Evolutionary conservation across 1,284 basidiomycete genomes (phyloP).

Genomic region (Ustilago vetiveriae): DNA sequence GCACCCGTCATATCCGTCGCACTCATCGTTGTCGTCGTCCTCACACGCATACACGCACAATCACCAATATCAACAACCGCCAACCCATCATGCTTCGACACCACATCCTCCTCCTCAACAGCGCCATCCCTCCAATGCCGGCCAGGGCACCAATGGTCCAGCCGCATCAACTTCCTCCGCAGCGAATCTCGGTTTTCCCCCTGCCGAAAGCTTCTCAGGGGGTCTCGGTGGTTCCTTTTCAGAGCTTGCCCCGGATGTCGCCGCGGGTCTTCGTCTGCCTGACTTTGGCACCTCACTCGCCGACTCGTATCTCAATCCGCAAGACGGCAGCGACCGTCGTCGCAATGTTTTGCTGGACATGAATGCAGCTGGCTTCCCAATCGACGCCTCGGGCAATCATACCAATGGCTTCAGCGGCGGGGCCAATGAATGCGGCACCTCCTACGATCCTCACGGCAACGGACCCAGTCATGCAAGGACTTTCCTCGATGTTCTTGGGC

Average conservation of each 20-base stretch:
- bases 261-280: slow-evolving; percentile 46
- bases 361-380: slow-evolving; percentile 11
- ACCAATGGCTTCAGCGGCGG: slow-evolving; percentile 6
- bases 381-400: slow-evolving; percentile 6
- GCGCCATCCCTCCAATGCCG: slow-evolving; percentile 23
- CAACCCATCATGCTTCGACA: slow-evolving; percentile 15
- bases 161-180: slow-evolving; percentile 2
- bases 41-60: slow-evolving; percentile 22
- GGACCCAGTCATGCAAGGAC: slow-evolving; percentile 21
- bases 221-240: slow-evolving; percentile 45
- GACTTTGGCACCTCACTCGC: slow-evolving; percentile 56
- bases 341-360: slow-evolving; percentile 44
- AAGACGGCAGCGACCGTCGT: slow-evolving; percentile 35
- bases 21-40: too few relatives aligned
- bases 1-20: slow-evolving; percentile 23
- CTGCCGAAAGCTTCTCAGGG: slow-evolving; percentile 22
- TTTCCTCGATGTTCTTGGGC: slow-evolving; percentile 44
- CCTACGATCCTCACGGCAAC: slow-evolving; percentile 16
- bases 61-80: slow-evolving; percentile 20
- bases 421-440: slow-evolving; percentile 7
- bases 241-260: slow-evolving; percentile 39
- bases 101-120: slow-evolving; percentile 7
- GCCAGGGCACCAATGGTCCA: slow-evolving; percentile 2
- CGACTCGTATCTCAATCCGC: slow-evolving; percentile 53
- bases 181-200: slow-evolving; percentile 22